Evolutionary conservation across 2,329 filamentous ascomycete species (phyloP), one percentile per base, ranked within the genome.

Genomic region (Biscogniauxia marginata): DNA sequence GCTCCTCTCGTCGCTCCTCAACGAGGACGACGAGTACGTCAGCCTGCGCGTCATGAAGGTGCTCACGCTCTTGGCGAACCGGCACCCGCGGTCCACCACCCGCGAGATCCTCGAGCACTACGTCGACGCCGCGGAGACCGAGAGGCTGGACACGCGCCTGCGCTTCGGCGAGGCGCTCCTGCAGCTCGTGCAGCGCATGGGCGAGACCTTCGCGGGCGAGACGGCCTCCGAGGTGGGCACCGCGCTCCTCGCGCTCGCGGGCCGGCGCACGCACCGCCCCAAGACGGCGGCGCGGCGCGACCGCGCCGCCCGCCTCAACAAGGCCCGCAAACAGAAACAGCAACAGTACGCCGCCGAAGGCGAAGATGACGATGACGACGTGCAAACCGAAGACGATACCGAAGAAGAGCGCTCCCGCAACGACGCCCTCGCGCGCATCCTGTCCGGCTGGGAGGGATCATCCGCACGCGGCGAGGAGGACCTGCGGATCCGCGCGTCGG

Each of bases 1-100:
- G 5, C 76, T 90, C 1, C 75, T 91, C 52, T 84, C 85, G 1
- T 84, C 81, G 8, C 76, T 90, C 0, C 74, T 91, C 1, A 79
- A 81, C 57, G 86, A 89, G 49, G 75, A 79, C 5, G 89, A 91
- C 54, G 87, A 89, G 54, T 92, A 87, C 66, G 85, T 91, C 58
- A 88, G 89, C 64, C 75, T 88, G 2, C 80, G 84, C n/a, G 82
- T 85, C 16, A 83, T 91, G 58, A 84, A 84, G 59, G 78, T 87
- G 1, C 84, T 90, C 56, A 81, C 82, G 0, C 80, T 84, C 21
- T 71, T 92, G 9, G 82, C 86, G 0, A 73, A 79, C 59, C 79
- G 76, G 54, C 87, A 90, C 50, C 85, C 87, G 0, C 82, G 79
- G 45, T 81, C 86, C 0, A 85, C 86, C 0, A 74, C 82, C 3